Percentiles rank a stretch among this genome's conserved stretches.
Conservation (phyloP, 768 basidiomycete species). For the Leccinum olivaceopallidum region DNA sequence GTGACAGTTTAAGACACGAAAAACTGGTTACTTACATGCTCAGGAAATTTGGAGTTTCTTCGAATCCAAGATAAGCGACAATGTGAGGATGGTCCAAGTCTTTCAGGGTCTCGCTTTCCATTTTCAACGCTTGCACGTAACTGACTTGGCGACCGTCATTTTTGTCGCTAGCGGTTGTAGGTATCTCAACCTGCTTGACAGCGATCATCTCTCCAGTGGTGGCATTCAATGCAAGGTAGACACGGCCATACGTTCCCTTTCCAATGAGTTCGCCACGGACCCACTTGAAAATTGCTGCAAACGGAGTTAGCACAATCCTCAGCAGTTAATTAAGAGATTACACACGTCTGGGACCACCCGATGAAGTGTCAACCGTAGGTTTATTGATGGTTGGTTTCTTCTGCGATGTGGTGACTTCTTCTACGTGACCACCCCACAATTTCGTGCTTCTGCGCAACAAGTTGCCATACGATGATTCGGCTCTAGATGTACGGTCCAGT, state of each 20-base stretch:
- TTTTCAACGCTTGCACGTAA: slow-evolving; percentile 88
- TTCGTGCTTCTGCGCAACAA: slow-evolving; percentile 84
- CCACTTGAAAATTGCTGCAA: slow-evolving; percentile 91
- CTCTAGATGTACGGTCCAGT: slow-evolving; percentile 68
- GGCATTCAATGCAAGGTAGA: slow-evolving; percentile 94
- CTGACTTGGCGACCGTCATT: slow-evolving; percentile 81
- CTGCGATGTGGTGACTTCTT: slow-evolving; percentile 86
- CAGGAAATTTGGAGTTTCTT: slow-evolving; percentile 82
- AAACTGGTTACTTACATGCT: slow-evolving; percentile 73
- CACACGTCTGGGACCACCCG: slow-evolving; percentile 69
- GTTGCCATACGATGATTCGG: slow-evolving; percentile 50
- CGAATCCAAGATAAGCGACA: slow-evolving; percentile 95
- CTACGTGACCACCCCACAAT: slow-evolving; percentile 91
- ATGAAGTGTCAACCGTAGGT: slow-evolving; percentile 57
- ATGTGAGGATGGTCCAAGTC: slow-evolving; percentile 97
- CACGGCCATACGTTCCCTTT: slow-evolving; percentile 94
- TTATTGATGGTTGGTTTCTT: slow-evolving; percentile 45
- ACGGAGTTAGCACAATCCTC: slow-evolving; percentile 18
- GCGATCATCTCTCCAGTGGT: slow-evolving; percentile 99
- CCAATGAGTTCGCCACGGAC: slow-evolving; percentile 97
- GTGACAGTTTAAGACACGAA: background rate
- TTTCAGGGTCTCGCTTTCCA: slow-evolving; percentile 95
- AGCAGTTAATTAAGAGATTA: slow-evolving; percentile 20
- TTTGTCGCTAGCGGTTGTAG: slow-evolving; percentile 88
- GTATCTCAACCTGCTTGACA: slow-evolving; percentile 98